Conservation (phyloP, 2,329 filamentous ascomycete species). For the Tolypocladium sp. region DNA sequence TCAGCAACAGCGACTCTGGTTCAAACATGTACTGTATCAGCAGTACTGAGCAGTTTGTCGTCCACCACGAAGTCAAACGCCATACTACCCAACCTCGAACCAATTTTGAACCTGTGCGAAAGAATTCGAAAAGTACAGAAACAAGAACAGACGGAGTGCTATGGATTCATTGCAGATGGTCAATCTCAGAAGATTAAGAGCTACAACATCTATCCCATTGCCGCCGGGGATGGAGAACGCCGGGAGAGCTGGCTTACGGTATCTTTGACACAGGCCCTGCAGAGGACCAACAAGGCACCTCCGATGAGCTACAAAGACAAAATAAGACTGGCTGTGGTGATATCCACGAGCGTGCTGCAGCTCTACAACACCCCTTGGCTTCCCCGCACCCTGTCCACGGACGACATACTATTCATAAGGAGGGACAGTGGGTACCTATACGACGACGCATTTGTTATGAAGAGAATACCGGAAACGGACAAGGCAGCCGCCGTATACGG, state of each 20-base stretch:
- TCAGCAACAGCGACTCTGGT: not conserved
- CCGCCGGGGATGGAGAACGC: not conserved
- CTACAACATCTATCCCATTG: not conserved
- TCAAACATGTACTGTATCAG: not conserved
- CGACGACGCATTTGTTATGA: not conserved
- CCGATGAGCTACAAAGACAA: not conserved
- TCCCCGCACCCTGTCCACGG: not conserved
- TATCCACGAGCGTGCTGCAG: conserved; percentile 13
- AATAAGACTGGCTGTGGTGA: conserved; percentile 8
- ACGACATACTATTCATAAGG: not conserved
- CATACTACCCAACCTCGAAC: not conserved
- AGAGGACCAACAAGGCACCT: not conserved
- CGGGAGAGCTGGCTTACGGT: not conserved
- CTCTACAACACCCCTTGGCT: conserved; percentile 14
- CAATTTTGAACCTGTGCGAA: not conserved
- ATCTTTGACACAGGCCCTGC: not conserved
- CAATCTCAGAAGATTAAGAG: not conserved
- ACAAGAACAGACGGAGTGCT: not conserved
- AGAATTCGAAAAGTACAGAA: not conserved
- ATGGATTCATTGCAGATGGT: not conserved
- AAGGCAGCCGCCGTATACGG: not conserved
- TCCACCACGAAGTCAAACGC: not conserved
- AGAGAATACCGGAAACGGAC: not conserved
- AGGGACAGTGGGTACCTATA: not conserved
- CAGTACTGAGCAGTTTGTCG: not conserved